These are phyloP conservation scores for Trifolium fragiferum DNA, from an alignment of 306 rosid species.

Conservation along the genomic window DNA sequence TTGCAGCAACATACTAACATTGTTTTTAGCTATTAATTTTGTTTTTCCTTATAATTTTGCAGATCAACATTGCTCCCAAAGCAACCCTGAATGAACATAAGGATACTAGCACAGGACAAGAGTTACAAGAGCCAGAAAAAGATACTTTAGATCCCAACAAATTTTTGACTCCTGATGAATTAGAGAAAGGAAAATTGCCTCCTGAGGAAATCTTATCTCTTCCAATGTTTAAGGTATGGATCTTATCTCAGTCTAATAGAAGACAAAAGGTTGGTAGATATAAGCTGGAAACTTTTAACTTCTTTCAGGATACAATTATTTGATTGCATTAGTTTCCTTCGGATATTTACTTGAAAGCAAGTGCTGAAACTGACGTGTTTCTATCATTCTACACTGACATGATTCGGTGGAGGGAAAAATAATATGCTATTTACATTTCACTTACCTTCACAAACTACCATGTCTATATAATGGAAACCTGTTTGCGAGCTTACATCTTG, in stretches of 20 bases:
- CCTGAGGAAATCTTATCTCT: constrained; percentile 90
- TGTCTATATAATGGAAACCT: not conserved
- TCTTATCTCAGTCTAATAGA: not conserved
- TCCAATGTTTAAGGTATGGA: constrained; percentile 90
- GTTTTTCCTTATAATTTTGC: constrained; percentile 44
- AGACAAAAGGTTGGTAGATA: not conserved
- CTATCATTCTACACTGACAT: not conserved
- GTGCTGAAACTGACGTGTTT: not conserved
- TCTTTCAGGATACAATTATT: not conserved
- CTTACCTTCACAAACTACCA: not conserved
- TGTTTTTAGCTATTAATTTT: constrained; percentile 27
- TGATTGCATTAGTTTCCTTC: not conserved
- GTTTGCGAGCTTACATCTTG: not conserved
- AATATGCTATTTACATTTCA: not conserved
- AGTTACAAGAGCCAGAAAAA: constrained; percentile 59
- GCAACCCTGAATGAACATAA: constrained; percentile 53
- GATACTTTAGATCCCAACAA: constrained; percentile 56
- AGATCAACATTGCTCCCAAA: constrained; percentile 81
- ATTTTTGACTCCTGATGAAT: constrained; percentile 70
- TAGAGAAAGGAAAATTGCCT: constrained; percentile 78
- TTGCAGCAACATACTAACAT: constrained; percentile 25
- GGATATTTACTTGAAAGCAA: not conserved
- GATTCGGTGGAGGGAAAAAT: not conserved
- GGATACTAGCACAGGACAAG: constrained; percentile 51
- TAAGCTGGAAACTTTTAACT: not conserved